Evolutionary conservation across 2,329 filamentous ascomycete species (phyloP).

Genomic region (Ceratocystis alfenasii): DNA sequence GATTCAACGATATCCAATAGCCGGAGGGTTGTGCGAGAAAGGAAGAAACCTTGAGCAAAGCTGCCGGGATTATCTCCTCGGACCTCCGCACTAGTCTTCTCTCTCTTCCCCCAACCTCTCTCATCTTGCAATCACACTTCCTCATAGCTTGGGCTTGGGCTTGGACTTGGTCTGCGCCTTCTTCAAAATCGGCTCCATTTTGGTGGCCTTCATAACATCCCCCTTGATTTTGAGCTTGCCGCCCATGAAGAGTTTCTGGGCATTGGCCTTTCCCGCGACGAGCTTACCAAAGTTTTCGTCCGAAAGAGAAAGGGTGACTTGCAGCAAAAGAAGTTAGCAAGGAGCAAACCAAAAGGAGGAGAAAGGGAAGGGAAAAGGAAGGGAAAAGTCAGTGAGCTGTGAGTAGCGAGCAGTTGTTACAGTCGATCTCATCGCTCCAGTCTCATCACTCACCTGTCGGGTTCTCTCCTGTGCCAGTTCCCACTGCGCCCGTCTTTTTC

Average conservation of each 20-base stretch:
- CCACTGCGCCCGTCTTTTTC: conserved; percentile 76
- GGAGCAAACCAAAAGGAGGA: not conserved
- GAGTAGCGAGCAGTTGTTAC: too few relatives aligned
- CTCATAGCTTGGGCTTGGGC: conserved; percentile 76
- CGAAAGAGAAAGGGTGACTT: conserved; percentile 74
- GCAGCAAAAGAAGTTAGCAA: conserved; percentile 12
- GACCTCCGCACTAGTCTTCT: not conserved
- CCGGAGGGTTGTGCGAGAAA: too few relatives aligned
- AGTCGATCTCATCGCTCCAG: not conserved
- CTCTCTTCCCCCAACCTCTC: not conserved
- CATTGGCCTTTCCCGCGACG: conserved; percentile 77
- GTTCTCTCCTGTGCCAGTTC: conserved; percentile 66
- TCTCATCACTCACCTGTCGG: conserved; percentile 54
- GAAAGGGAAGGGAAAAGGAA: not conserved
- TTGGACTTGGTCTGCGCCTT: conserved; percentile 76
- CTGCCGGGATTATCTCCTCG: not conserved
- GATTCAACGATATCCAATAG: too few relatives aligned
- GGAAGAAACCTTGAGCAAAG: not conserved
- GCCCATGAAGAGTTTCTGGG: conserved; percentile 93
- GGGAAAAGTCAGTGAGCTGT: not conserved
- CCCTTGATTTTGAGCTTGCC: conserved; percentile 98
- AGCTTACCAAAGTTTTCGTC: conserved; percentile 81
- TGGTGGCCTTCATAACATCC: conserved; percentile 96
- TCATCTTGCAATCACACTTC: not conserved
- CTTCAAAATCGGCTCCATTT: conserved; percentile 85